Percentiles rank a stretch among this genome's conserved stretches.
These are phyloP conservation scores for Debaryomycetaceae sp. DNA, from an alignment of 1,139 yeast species.

Conservation along the genomic window DNA sequence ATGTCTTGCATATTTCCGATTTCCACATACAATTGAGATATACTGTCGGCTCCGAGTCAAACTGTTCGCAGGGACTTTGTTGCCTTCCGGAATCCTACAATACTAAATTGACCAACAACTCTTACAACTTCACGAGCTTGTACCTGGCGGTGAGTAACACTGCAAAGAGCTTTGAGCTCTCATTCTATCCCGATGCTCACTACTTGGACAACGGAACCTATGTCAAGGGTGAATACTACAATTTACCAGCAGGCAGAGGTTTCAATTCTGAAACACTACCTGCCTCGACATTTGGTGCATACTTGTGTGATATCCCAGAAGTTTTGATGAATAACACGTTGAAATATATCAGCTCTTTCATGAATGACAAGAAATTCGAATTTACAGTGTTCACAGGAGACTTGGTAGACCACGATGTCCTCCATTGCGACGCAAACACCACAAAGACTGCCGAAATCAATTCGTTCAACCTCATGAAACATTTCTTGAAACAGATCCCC, in stretches of 20 bases:
- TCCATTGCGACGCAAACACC: conserved; percentile 41
- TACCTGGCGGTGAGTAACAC: conserved; percentile 17
- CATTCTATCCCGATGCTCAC: conserved; percentile 31
- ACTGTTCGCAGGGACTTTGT: conserved; percentile 51
- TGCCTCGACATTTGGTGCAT: conserved; percentile 58
- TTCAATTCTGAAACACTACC: conserved; percentile 42
- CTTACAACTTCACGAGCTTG: conserved; percentile 31
- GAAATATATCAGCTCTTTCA: conserved; percentile 36
- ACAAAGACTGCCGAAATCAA: conserved; percentile 52
- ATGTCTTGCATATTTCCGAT: conserved; percentile 64
- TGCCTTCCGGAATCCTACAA: conserved; percentile 41
- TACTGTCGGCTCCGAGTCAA: conserved; percentile 54
- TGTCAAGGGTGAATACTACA: conserved; percentile 37
- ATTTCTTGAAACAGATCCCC: conserved; percentile 49
- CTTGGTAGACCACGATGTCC: conserved; percentile 57
- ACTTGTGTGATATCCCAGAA: conserved; percentile 64
- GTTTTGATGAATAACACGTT: conserved; percentile 53
- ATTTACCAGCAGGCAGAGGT: conserved; percentile 33
- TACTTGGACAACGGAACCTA: conserved; percentile 31
- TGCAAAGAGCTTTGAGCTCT: conserved; percentile 15
- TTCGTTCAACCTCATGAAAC: conserved; percentile 51
- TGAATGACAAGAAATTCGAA: conserved; percentile 38
- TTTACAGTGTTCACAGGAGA: conserved; percentile 71
- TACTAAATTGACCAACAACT: conserved; percentile 20
- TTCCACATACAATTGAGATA: conserved; percentile 60